Base-by-base conservation (phyloP, 148 eudicot genomes). In the Euryodendron excelsum region DNA sequence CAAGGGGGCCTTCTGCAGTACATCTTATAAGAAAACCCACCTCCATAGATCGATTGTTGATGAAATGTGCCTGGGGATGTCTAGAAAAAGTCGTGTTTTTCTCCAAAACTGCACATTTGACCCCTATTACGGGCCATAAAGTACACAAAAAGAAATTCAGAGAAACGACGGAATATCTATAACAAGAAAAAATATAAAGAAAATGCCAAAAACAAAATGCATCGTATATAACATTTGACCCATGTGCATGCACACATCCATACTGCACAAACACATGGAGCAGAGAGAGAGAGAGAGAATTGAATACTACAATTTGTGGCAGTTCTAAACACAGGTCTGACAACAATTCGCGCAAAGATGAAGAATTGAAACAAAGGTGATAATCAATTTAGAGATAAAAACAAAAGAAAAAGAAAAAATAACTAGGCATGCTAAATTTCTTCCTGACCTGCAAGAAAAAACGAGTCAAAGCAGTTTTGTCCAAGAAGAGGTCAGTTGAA, bases 31-130 rank as follows among this genome's bases (percentile, higher is more conserved):
- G 36, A 73, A 58, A 76, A 86, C 82, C 76, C 88, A 96, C 99
- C 99, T 96, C 99, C 99, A 96, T 96, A 50, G 99, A 89, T 37
- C 99, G 87, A 66, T 96, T 96, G 82, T 96, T 96, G 82, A 96
- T 93, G 77, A 96, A 96, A 79, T 96, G 99, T 67, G 99, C 99
- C 84, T 96, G 99, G 41, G 99, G 99, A 77, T 96, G 98, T 36
- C 59, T 84, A 28, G 99, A 86, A 82, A 96, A 96, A 23, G 79
- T 73, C 80, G 33, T 84, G 83, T 71, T 91, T 85, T 91, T 96
- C 86, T 96, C 99, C 78, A 96, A 0, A 66, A 96, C 85, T 48
- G 92, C 92, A 87, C 98, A 91, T 83, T 88, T 84, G 72, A 96
- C 87, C 82, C 99, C 99, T 96, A 76, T 39, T 18, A 78, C 23